These are phyloP conservation scores for Sporothrix dimorphospora DNA, from an alignment of 2,329 filamentous ascomycete genomes.

Conservation along the genomic window DNA sequence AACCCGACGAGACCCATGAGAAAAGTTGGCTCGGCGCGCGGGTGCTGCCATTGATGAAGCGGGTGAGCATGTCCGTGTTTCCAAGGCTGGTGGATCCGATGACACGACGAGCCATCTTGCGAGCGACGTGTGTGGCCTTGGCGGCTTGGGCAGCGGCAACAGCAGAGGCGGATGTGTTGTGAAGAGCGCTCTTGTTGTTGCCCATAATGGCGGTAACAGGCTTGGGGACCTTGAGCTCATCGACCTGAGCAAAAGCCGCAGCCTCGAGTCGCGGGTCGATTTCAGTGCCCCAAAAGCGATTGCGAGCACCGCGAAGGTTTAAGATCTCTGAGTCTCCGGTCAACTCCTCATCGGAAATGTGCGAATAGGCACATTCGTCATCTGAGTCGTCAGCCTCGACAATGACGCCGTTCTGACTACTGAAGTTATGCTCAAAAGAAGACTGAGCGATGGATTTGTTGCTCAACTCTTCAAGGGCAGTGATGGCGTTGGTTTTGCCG, in stretches of 20 bases:
- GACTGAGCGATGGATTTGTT: neutral
- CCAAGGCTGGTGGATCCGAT: neutral
- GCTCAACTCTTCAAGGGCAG: neutral
- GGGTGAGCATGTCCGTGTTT: neutral
- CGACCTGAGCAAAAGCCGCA: neutral
- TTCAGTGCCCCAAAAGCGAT: neutral
- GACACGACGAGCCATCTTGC: neutral
- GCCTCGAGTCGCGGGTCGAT: neutral
- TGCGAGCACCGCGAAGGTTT: neutral
- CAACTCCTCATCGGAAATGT: slow-evolving; percentile 13
- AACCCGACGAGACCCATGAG: neutral
- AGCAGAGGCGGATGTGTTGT: neutral
- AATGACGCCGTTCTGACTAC: neutral
- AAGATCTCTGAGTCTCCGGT: neutral
- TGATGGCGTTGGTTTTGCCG: neutral
- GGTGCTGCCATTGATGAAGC: neutral
- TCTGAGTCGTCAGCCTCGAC: neutral
- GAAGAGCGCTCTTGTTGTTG: neutral
- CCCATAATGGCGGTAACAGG: neutral
- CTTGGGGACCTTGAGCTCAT: neutral
- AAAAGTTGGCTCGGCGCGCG: neutral
- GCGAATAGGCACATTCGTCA: neutral
- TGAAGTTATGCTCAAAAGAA: neutral
- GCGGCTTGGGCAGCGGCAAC: neutral
- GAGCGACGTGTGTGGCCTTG: neutral